Percentiles rank a stretch among this genome's conserved stretches.
Conservation (phyloP, 345 rosid species). For the Gossypium sturtianum region DNA sequence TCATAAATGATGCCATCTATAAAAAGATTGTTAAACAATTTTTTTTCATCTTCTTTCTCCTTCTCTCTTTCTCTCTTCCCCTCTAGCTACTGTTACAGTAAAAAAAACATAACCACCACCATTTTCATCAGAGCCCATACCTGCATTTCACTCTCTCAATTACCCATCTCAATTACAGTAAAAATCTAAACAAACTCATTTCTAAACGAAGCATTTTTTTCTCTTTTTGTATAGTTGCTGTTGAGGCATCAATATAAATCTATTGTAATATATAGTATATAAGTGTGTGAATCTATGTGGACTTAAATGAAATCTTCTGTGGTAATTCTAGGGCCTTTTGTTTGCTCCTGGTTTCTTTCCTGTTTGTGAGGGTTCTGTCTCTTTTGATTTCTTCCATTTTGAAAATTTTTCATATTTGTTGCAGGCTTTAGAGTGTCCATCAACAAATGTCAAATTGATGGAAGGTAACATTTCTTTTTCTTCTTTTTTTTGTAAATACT, state of each 20-base stretch:
- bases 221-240: neutral
- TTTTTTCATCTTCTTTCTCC: too few relatives aligned
- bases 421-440: conserved; percentile 32
- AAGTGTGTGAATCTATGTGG: neutral
- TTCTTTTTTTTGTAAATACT: conserved; percentile 12
- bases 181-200: too few relatives aligned
- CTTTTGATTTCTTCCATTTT: neutral
- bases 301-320: neutral
- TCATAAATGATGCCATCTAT: too few relatives aligned
- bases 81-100: too few relatives aligned
- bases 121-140: too few relatives aligned
- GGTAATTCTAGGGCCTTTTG: neutral
- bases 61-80: too few relatives aligned
- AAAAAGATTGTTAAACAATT: too few relatives aligned
- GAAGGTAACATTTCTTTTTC: conserved; percentile 27
- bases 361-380: neutral
- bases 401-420: neutral
- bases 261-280: neutral
- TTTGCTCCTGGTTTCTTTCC: neutral
- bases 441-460: conserved; percentile 29
- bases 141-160: too few relatives aligned
- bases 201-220: too few relatives aligned
- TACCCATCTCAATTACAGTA: too few relatives aligned
- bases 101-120: too few relatives aligned
- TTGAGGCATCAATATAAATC: neutral